A percentile compares a stretch with the other conserved stretches of the same genome.
Conservation (phyloP, 306 rosid genomes). For the Cucurbita maxima region DNA sequence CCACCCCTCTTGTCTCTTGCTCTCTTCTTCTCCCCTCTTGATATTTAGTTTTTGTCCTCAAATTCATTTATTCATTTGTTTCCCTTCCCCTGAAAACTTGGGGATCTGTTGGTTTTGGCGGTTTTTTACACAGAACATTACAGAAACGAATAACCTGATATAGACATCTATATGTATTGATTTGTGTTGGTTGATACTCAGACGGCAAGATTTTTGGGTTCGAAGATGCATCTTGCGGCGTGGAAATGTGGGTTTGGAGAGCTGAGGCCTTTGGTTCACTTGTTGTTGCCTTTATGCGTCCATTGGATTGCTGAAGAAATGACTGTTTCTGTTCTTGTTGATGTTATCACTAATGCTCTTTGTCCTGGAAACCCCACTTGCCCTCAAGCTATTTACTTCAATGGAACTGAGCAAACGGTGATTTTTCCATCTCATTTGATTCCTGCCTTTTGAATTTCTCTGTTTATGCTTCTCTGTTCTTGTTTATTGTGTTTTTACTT, state of each 20-base stretch:
- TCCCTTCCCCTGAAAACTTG: background rate
- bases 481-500: background rate
- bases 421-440: background rate
- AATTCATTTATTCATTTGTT: background rate
- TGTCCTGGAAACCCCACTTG: slow-evolving; percentile 45
- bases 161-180: background rate
- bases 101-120: background rate
- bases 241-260: slow-evolving; percentile 22
- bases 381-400: slow-evolving; percentile 48
- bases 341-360: slow-evolving; percentile 44
- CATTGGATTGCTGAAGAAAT: slow-evolving; percentile 80
- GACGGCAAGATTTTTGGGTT: background rate
- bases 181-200: background rate
- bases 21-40: background rate
- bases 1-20: background rate
- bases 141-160: background rate
- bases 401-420: slow-evolving; percentile 65
- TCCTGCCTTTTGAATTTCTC: background rate
- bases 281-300: slow-evolving; percentile 47
- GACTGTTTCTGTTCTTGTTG: slow-evolving; percentile 78
- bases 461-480: background rate
- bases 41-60: background rate
- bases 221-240: background rate
- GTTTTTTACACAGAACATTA: background rate
- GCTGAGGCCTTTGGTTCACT: slow-evolving; percentile 44